Percentiles rank a stretch among this genome's conserved stretches.
Evolutionary conservation across 371 early-diverging fungal species (phyloP).

Genomic region (Capillidium heterosporum): DNA sequence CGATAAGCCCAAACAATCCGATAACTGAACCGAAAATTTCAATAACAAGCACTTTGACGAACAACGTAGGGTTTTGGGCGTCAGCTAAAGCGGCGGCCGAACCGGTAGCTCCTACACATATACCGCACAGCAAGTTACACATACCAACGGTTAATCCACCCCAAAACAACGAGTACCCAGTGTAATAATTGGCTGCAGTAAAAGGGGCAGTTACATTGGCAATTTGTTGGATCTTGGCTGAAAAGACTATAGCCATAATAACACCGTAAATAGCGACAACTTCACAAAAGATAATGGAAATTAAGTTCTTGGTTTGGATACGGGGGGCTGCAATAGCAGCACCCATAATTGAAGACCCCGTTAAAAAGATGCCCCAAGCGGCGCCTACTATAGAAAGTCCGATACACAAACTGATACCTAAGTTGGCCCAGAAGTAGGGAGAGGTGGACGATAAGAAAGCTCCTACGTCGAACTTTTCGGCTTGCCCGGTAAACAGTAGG

Average conservation of each 20-base stretch:
- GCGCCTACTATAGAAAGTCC: conserved; percentile 88
- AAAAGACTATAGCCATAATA: conserved; percentile 93
- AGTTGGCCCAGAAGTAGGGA: conserved; percentile 79
- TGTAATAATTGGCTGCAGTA: conserved; percentile 36
- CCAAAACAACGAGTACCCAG: conserved; percentile 87
- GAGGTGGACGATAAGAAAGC: conserved; percentile 49
- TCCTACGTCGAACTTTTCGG: conserved; percentile 74
- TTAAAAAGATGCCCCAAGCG: conserved; percentile 94
- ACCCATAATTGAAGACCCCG: conserved; percentile 79
- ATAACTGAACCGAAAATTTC: conserved; percentile 94
- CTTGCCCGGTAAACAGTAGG: conserved; percentile 68
- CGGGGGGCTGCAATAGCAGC: conserved; percentile 85
- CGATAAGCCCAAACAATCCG: conserved; percentile 90
- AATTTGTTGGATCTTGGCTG: conserved; percentile 52
- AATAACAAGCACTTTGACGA: conserved; percentile 90
- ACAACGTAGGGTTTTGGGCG: conserved; percentile 83
- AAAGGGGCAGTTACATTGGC: conserved; percentile 6
- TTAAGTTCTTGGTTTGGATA: conserved; percentile 89
- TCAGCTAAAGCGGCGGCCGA: conserved; percentile 88
- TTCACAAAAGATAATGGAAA: conserved; percentile 94
- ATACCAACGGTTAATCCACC: conserved; percentile 89
- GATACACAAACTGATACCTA: conserved; percentile 74
- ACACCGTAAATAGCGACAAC: conserved; percentile 97
- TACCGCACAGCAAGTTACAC: conserved; percentile 83
- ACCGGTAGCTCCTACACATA: conserved; percentile 90